Conservation (phyloP, 2,329 filamentous ascomycete species). For the Pseudocercospora vitis region DNA sequence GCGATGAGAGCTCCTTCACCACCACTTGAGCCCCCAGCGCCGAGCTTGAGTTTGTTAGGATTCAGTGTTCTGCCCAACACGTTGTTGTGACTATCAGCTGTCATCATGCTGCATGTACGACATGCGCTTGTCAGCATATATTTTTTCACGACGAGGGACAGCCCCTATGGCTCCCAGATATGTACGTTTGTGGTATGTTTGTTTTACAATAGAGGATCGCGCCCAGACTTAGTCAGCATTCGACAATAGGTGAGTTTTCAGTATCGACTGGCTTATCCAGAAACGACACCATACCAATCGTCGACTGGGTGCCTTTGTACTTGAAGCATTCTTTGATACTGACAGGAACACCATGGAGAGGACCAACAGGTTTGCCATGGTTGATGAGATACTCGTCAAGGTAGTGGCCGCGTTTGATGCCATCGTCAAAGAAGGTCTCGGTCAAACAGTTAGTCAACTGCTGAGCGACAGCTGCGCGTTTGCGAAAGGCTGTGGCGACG, state of each 20-base stretch:
- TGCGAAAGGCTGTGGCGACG: slow-evolving; percentile 45
- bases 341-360: slow-evolving; percentile 54
- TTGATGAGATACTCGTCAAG: slow-evolving; percentile 29
- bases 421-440: slow-evolving; percentile 48
- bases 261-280: slow-evolving; percentile 31
- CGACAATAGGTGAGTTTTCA: slow-evolving; percentile 40
- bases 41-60: slow-evolving; percentile 60
- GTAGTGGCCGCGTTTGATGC: slow-evolving; percentile 26
- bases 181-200: slow-evolving; percentile 52
- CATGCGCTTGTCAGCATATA: not conserved
- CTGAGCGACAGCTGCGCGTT: slow-evolving; percentile 46
- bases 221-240: slow-evolving; percentile 43
- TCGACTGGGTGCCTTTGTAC: slow-evolving; percentile 57
- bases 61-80: slow-evolving; percentile 56
- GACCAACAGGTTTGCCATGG: slow-evolving; percentile 25
- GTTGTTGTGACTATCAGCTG: slow-evolving; percentile 36
- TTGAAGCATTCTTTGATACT: slow-evolving; percentile 64
- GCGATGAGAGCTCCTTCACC: slow-evolving; percentile 63
- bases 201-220: slow-evolving; percentile 57
- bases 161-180: no score
- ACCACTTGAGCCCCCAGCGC: slow-evolving; percentile 64
- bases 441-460: slow-evolving; percentile 35
- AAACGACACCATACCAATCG: slow-evolving; percentile 58
- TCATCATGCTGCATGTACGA: slow-evolving; percentile 20
- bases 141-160: not conserved